These are phyloP conservation scores for Eimeria sp. DNA, from an alignment of 169 alveolate species.

Conservation along the genomic window DNA sequence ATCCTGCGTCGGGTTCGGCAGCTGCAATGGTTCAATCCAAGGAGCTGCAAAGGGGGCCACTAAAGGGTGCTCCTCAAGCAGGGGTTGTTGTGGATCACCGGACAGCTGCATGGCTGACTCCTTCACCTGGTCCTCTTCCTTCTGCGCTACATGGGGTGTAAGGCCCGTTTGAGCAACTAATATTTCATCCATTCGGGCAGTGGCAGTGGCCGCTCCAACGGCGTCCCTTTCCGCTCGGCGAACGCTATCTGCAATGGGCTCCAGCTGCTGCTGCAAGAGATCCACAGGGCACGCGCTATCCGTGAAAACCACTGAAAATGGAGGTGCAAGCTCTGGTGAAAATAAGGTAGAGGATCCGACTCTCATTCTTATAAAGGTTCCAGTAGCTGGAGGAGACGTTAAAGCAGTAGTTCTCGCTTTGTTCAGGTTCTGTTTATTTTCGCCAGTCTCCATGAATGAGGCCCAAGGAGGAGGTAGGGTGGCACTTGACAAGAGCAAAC, in stretches of 20 bases:
- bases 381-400: conserved; percentile 12
- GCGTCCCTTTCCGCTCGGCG: conserved; percentile 49
- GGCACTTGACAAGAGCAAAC: conserved; percentile 10
- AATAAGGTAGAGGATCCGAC: conserved; percentile 40
- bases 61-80: conserved; percentile 8
- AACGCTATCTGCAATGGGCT: conserved; percentile 37
- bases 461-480: not conserved
- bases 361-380: conserved; percentile 52
- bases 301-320: conserved; percentile 49
- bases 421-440: not conserved
- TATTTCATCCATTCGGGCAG: not conserved
- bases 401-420: not conserved
- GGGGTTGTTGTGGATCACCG: not conserved
- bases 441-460: not conserved
- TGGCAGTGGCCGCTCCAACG: conserved; percentile 39
- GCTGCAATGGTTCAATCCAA: conserved; percentile 59
- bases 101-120: not conserved
- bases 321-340: conserved; percentile 38
- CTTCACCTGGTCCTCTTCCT: not conserved
- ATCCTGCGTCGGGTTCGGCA: not conserved
- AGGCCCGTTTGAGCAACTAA: not conserved
- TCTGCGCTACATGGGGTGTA: not conserved
- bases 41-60: conserved; percentile 38
- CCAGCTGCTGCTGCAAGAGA: conserved; percentile 55
- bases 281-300: conserved; percentile 27